Percentiles rank a stretch among this genome's conserved stretches.
These are phyloP conservation scores for Ustilago tritici DNA, from an alignment of 1,284 basidiomycete genomes.

Conservation along the genomic window DNA sequence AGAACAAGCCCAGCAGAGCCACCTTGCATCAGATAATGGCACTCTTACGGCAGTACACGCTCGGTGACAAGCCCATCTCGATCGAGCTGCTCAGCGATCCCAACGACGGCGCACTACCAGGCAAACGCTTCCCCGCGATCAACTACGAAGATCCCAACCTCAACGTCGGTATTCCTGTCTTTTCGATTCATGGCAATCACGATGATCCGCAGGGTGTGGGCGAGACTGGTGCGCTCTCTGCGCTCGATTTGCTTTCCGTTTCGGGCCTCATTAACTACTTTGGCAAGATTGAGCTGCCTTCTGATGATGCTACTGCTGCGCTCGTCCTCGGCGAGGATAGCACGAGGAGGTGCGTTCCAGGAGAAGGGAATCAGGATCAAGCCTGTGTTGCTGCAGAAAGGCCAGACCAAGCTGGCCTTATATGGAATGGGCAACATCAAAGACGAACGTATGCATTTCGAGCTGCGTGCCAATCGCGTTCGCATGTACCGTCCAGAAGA, in stretches of 20 bases:
- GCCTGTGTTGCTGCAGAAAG: slow-evolving; percentile 90
- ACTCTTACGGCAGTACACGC: slow-evolving; percentile 87
- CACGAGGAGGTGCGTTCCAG: slow-evolving; percentile 73
- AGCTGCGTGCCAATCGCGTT: slow-evolving; percentile 90
- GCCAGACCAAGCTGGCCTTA: slow-evolving; percentile 83
- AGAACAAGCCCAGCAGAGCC: slow-evolving; percentile 92
- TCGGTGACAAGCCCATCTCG: slow-evolving; percentile 87
- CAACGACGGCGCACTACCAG: slow-evolving; percentile 75
- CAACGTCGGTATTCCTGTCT: slow-evolving; percentile 93
- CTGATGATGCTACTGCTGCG: slow-evolving; percentile 40
- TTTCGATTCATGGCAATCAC: slow-evolving; percentile 99
- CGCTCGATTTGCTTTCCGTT: slow-evolving; percentile 92
- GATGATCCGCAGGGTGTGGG: slow-evolving; percentile 98
- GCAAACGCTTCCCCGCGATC: slow-evolving; percentile 81
- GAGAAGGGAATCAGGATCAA: slow-evolving; percentile 85
- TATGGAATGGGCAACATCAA: slow-evolving; percentile 98
- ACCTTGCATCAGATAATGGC: slow-evolving; percentile 81
- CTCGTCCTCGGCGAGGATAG: slow-evolving; percentile 52
- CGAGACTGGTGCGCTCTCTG: slow-evolving; percentile 86
- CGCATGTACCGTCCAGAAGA: slow-evolving; percentile 94
- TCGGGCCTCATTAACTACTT: slow-evolving; percentile 97
- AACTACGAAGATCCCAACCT: slow-evolving; percentile 98
- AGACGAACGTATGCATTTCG: slow-evolving; percentile 94
- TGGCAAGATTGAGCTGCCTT: slow-evolving; percentile 79
- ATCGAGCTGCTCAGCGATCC: slow-evolving; percentile 93